phyloP scores from a whole-genome alignment of 2,329 filamentous ascomycete species.

The Apiospora aurea region DNA sequence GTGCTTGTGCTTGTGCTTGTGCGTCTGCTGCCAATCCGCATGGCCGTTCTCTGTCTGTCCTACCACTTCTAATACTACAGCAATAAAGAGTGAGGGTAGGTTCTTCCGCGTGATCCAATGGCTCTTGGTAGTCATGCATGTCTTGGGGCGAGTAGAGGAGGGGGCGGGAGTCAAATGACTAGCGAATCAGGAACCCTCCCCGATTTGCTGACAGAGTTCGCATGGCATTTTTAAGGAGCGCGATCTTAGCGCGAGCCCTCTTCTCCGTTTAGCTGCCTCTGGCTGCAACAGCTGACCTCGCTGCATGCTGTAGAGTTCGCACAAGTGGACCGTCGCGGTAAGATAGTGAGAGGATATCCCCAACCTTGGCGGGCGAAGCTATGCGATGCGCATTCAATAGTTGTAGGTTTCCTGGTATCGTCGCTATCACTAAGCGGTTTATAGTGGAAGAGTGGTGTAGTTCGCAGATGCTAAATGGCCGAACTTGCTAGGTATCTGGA shows the following conservation, averaged over 20 bases:
- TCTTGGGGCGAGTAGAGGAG: background rate
- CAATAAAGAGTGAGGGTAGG: background rate
- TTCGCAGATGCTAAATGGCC: background rate
- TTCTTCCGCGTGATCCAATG: background rate
- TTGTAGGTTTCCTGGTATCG: background rate
- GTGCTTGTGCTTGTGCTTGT: background rate
- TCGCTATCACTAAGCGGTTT: background rate
- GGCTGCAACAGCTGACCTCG: background rate
- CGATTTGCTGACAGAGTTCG: conserved; percentile 6
- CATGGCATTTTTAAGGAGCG: background rate
- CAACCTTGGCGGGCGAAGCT: background rate
- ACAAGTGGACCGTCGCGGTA: background rate
- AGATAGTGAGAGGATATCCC: background rate
- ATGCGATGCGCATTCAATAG: background rate
- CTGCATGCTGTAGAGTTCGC: background rate
- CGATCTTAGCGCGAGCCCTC: conserved; percentile 9
- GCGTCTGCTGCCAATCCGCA: background rate
- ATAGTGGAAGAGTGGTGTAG: background rate
- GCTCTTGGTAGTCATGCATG: conserved; percentile 16
- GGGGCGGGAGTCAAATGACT: conserved; percentile 16
- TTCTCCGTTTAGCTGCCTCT: background rate
- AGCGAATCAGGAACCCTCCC: background rate
- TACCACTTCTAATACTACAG: background rate
- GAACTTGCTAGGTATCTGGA: background rate
- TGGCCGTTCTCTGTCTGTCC: background rate